Evolutionary conservation across 345 rosid species (phyloP).

Genomic region (Corchorus olitorius): DNA sequence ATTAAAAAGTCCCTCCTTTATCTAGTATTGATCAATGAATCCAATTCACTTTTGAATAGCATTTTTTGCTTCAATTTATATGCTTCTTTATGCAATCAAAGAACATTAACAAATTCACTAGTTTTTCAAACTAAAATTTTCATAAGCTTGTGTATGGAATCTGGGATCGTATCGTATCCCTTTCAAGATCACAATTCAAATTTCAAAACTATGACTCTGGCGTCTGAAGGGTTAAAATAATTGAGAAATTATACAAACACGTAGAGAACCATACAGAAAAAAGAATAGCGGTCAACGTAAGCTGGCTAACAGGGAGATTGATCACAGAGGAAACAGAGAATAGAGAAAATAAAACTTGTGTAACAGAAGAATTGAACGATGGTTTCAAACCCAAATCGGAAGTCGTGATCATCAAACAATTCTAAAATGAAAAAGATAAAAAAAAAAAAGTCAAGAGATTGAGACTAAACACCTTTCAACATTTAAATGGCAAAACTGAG

Average conservation of each 20-base stretch:
- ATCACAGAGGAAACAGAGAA: neutral
- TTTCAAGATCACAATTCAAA: neutral
- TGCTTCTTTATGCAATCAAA: neutral
- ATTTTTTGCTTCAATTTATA: neutral
- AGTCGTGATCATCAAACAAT: neutral
- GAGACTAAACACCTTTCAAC: neutral
- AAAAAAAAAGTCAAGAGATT: neutral
- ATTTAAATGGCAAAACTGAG: neutral
- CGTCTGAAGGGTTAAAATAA: neutral
- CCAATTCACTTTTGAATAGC: neutral
- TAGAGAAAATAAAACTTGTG: neutral
- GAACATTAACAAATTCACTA: neutral
- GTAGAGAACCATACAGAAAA: neutral
- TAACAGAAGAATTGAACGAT: neutral
- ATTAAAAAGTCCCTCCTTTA: neutral
- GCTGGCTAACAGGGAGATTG: neutral
- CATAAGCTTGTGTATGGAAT: neutral
- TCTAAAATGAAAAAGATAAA: neutral
- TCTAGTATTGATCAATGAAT: no score
- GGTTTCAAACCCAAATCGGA: conserved; percentile 1
- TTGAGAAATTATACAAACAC: neutral
- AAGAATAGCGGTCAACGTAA: neutral
- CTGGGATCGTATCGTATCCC: neutral
- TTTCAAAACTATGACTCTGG: neutral
- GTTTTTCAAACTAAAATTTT: neutral